Evolutionary conservation across 352 stramenopile genomes (phyloP).

Genomic region (Globisporangium barbulae): DNA sequence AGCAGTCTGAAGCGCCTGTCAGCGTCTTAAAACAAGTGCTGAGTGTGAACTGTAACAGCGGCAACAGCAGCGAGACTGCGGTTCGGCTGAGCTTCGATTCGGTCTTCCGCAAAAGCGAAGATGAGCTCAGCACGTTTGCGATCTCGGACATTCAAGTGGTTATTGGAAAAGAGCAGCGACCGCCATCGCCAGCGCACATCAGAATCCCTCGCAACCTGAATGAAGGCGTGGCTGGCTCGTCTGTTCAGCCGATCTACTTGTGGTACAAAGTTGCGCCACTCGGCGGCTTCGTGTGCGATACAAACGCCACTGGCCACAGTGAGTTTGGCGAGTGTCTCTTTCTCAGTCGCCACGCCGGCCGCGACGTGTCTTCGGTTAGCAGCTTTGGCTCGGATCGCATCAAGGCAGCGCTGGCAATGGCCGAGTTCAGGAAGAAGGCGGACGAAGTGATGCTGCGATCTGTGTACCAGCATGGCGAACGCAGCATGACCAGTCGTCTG

Average conservation of each 20-base stretch:
- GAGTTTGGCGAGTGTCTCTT: conserved; percentile 76
- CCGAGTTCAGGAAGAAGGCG: conserved; percentile 11
- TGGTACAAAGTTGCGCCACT: conserved; percentile 54
- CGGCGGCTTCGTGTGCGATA: conserved; percentile 57
- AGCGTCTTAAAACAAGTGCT: conserved; percentile 4
- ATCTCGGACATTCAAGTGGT: conserved; percentile 62
- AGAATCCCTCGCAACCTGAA: conserved; percentile 61
- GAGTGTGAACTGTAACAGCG: conserved; percentile 32
- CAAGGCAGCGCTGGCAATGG: conserved; percentile 13
- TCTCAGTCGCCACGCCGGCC: conserved; percentile 28
- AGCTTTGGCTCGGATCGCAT: conserved; percentile 31
- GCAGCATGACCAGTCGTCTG: conserved; percentile 42
- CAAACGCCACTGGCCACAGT: conserved; percentile 31
- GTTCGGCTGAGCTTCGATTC: conserved; percentile 34
- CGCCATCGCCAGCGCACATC: conserved; percentile 34
- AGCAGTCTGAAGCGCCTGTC: conserved; percentile 1
- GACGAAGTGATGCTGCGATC: conserved; percentile 37
- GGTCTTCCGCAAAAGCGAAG: conserved; percentile 14
- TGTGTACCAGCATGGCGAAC: conserved; percentile 49
- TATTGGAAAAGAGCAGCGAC: conserved; percentile 23
- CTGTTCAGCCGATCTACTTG: conserved; percentile 36
- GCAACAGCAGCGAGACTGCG: conserved; percentile 18
- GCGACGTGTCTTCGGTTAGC: conserved; percentile 4
- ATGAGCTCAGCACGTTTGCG: conserved; percentile 37
- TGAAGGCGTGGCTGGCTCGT: conserved; percentile 24